phyloP scores from a whole-genome alignment of 2,329 filamentous ascomycete species.

The Fusarium tuaranense region DNA sequence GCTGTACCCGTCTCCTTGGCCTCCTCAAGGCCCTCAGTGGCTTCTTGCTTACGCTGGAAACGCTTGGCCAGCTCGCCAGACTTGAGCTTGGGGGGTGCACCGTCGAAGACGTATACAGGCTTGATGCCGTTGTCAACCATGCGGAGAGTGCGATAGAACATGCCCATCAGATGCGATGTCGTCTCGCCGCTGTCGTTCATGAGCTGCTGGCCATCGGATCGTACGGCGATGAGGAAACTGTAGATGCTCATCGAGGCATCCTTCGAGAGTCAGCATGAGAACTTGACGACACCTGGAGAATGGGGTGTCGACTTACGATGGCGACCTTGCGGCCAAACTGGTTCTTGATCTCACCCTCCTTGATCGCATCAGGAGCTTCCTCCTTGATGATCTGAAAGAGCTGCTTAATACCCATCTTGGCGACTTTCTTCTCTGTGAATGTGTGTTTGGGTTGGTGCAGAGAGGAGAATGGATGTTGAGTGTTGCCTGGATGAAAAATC shows the following conservation, averaged over 20 bases:
- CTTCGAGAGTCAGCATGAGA: slow-evolving; percentile 38
- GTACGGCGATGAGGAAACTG: slow-evolving; percentile 97
- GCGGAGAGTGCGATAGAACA: slow-evolving; percentile 98
- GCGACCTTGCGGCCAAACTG: slow-evolving; percentile 99
- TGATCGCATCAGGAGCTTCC: slow-evolving; percentile 94
- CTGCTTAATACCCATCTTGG: slow-evolving; percentile 75
- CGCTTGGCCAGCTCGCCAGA: slow-evolving; percentile 96
- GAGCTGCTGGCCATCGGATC: slow-evolving; percentile 95
- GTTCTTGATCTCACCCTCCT: slow-evolving; percentile 97
- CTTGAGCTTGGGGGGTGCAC: slow-evolving; percentile 96
- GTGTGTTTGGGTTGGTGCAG: neutral
- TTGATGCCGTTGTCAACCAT: slow-evolving; percentile 99
- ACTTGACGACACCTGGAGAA: too few species aligned
- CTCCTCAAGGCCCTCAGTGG: slow-evolving; percentile 89
- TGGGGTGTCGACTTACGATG: slow-evolving; percentile 74
- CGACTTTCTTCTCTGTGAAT: slow-evolving; percentile 14
- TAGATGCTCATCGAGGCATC: slow-evolving; percentile 94
- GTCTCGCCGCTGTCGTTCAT: slow-evolving; percentile 96
- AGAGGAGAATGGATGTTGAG: neutral
- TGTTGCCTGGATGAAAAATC: neutral
- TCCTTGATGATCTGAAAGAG: slow-evolving; percentile 88
- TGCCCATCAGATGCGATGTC: slow-evolving; percentile 97
- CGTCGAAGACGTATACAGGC: slow-evolving; percentile 97
- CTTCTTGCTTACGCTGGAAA: slow-evolving; percentile 94
- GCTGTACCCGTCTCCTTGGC: slow-evolving; percentile 97